Conservation (phyloP, 2,329 filamentous ascomycete genomes). For the Fusarium piperis region DNA sequence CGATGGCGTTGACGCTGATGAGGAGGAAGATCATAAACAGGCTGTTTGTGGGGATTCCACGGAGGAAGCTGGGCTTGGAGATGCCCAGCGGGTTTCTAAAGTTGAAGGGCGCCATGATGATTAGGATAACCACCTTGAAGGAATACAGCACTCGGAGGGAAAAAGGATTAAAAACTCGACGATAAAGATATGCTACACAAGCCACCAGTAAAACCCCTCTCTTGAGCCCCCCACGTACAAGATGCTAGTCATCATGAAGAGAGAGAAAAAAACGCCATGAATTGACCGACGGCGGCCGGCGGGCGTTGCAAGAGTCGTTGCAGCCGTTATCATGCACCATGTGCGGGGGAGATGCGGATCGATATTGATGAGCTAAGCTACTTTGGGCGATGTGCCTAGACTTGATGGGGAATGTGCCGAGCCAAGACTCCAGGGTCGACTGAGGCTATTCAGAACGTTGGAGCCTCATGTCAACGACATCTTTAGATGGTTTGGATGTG, state of each 20-base stretch:
- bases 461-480: neutral
- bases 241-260: neutral
- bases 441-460: neutral
- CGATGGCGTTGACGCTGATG: slow-evolving; percentile 59
- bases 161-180: neutral
- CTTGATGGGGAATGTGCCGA: neutral
- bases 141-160: neutral
- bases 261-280: neutral
- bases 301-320: neutral
- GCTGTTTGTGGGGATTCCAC: slow-evolving; percentile 46
- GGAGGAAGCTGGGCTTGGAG: slow-evolving; percentile 45
- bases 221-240: neutral
- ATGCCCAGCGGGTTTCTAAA: slow-evolving; percentile 10
- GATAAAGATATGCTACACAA: neutral
- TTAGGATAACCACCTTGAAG: neutral
- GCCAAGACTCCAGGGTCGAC: neutral
- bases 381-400: neutral
- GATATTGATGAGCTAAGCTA: neutral
- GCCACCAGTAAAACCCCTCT: neutral
- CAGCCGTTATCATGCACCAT: neutral
- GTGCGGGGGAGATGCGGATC: neutral
- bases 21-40: slow-evolving; percentile 63
- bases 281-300: neutral
- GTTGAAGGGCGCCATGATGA: slow-evolving; percentile 31
- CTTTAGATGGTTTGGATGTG: no score